Conservation (phyloP, 225 moss, liverwort and hornwort species). For the Climacium dendroides region DNA sequence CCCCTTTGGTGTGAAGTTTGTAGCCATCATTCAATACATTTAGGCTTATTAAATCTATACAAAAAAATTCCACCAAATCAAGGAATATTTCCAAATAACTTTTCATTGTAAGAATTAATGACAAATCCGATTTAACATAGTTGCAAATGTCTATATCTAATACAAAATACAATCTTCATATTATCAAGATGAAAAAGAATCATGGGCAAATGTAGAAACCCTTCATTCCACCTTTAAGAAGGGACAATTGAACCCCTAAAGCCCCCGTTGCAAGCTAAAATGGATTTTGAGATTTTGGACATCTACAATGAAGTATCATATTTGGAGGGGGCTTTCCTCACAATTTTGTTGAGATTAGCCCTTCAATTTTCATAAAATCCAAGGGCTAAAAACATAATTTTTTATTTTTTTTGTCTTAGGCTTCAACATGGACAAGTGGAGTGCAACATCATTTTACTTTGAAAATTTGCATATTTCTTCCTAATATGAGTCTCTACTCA, state of each 20-base stretch:
- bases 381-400: no score
- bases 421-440: fast-evolving
- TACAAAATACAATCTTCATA: background rate
- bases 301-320: background rate
- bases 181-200: background rate
- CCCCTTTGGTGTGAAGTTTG: background rate
- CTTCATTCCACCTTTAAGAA: background rate
- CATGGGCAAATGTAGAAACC: background rate
- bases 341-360: background rate
- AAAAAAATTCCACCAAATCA: background rate
- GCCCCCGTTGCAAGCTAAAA: background rate
- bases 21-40: background rate
- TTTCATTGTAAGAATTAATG: background rate
- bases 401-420: background rate
- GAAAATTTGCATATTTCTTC: background rate
- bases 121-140: no score
- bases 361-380: no score
- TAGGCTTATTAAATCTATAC: background rate
- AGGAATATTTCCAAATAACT: background rate
- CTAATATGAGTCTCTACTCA: fast-evolving
- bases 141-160: no score
- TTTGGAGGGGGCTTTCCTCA: background rate
- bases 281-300: background rate
- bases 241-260: background rate
- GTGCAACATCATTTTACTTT: background rate